Evolutionary conservation across 164 flowering plant species (phyloP), one percentile per base, ranked within the genome.

Genomic region (Liquidambar formosana): DNA sequence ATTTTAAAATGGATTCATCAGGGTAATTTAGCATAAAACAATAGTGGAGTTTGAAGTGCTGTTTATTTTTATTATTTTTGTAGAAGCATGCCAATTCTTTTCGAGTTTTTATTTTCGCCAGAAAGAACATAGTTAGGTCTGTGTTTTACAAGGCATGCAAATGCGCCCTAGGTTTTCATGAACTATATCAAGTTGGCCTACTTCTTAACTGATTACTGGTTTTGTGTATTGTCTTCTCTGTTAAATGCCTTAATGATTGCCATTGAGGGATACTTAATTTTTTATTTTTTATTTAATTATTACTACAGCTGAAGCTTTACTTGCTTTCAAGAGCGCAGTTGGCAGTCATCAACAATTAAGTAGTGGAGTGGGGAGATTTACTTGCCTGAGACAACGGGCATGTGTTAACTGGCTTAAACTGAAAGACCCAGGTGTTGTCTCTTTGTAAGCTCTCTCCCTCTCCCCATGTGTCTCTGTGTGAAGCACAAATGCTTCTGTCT

Each of bases 271-370:
- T 41, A 26, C 66, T 66, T 27, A 62, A 27, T 52, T 12, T 51
- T 62, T 16, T n/a, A n/a, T n/a, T 0, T 18, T 45, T 53, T 0
- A 25, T 41, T 51, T 49, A 38, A 5, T 66, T 60, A 58, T 25
- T 62, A 3, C 52, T 62, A n/a, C 57, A 81, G 81, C 71, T 58
- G 77, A 78, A 78, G 76, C 79, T 68, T 70, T 72, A 58, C 66
- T 67, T 73, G 38, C 70, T 61, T 71, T 54, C 64, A 67, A 64
- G 71, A 75, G 70, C 45, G 15, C 65, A 3, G 61, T 63, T 25
- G 61, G 46, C 16, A 19, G 64, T 68, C 67, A 64, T 67, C 73
- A 51, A 45, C 78, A 69, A n/a, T 38, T 57, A 22, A 57, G 64
- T 38, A 18, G 65, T 47, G 65, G 71, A 56, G 66, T 58, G 52